Evolutionary conservation across 2,329 filamentous ascomycete genomes (phyloP), one percentile per base, ranked within the genome.

Genomic region (Cladosporium austrohemisphaericum): DNA sequence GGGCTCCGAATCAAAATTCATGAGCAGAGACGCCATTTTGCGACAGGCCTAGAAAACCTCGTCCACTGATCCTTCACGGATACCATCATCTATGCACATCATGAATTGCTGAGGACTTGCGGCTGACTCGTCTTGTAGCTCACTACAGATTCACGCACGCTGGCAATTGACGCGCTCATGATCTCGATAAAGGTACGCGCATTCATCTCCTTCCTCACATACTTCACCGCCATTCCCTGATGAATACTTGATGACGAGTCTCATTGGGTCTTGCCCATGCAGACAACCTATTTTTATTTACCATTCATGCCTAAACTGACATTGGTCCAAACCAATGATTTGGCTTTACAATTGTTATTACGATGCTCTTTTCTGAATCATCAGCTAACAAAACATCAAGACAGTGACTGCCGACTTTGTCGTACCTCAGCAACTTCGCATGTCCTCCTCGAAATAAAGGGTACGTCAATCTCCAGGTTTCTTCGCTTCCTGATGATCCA

Each of bases 31-130:
- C 51, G 58, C 65, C 64, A 62, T 51, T 67, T 57, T 67, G 66
- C 55, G 67, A 67, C 67, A 69, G 67, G 66, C 67, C 66, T 69
- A 69, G 66, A 69, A 69, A 69, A 69, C 67, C 67, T 69, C 63
- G 67, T 67, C 67, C 66, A 69, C 67, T 69, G 67, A 69, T 60
- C 44, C 33, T 37, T 38, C 18, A 38, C 18, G 33, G 37, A 33
- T 18, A 45, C 23, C 19, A 28, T 29, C 54, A 35, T 36, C 22
- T 6, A 32, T 31, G 29, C 19, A n/a, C 11, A 23, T 26, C 9
- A 20, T 19, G 25, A n/a, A n/a, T n/a, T n/a, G n/a, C n/a, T n/a
- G n/a, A n/a, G n/a, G n/a, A n/a, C n/a, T n/a, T n/a, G n/a, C n/a
- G n/a, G 25, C 28, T 47, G 40, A 40, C 49, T 41, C 19, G 38